Conservation (phyloP, 73 alveolate species). For the Stentor coeruleus region DNA sequence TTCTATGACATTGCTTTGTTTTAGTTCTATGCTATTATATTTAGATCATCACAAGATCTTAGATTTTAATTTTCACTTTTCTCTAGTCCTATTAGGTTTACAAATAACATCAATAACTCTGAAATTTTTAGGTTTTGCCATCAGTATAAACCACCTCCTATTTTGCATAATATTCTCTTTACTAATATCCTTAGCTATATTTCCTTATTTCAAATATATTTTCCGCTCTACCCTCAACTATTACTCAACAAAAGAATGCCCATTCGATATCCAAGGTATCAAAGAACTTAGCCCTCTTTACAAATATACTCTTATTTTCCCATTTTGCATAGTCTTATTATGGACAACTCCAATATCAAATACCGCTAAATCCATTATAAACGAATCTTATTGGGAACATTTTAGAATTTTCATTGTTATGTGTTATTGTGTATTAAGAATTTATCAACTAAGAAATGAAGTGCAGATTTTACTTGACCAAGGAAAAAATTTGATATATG, state of each 20-base stretch:
- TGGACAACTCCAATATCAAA: neutral
- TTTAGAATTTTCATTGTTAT: neutral
- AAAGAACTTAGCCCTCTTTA: neutral
- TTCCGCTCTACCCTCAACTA: conserved; percentile 9
- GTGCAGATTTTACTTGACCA: conserved; percentile 19
- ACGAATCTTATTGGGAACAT: neutral
- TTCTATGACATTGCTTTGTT: neutral
- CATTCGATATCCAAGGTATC: conserved; percentile 12
- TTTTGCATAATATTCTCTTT: neutral
- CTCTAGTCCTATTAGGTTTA: neutral
- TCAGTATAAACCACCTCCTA: neutral
- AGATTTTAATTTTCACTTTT: conserved; percentile 13
- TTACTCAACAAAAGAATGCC: neutral
- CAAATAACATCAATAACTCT: neutral
- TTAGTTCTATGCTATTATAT: neutral
- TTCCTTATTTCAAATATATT: conserved; percentile 12
- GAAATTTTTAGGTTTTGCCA: neutral
- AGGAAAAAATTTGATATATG: neutral
- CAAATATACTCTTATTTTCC: neutral
- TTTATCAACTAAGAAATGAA: neutral
- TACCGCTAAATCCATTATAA: neutral
- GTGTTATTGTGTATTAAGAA: neutral
- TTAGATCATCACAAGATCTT: neutral
- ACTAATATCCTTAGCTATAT: neutral
- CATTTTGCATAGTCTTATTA: neutral